Evolutionary conservation across 1,284 basidiomycete species (phyloP).

Genomic region (Papiliotrema flavescens): DNA sequence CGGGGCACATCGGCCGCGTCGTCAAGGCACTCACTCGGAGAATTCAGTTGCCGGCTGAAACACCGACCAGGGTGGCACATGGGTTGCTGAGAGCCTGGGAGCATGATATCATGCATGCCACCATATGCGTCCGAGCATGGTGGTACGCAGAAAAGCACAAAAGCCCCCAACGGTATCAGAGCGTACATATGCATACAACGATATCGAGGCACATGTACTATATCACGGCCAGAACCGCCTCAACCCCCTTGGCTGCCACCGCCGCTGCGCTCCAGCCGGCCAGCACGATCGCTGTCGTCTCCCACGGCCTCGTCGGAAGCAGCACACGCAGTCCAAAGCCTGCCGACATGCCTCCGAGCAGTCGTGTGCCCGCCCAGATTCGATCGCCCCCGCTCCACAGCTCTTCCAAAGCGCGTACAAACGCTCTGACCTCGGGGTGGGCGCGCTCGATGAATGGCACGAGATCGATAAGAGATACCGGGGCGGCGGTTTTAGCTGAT

Average conservation of each 20-base stretch:
- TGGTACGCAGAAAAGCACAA: too few species aligned
- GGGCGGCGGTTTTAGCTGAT: constrained; percentile 27
- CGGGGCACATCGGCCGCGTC: background rate
- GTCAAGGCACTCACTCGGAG: background rate
- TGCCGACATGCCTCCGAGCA: constrained; percentile 78
- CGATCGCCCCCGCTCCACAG: constrained; percentile 58
- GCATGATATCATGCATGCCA: background rate
- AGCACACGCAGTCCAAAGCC: constrained; percentile 61
- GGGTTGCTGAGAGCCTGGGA: background rate
- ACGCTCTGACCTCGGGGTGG: constrained; percentile 51
- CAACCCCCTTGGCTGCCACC: background rate
- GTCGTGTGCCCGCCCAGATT: constrained; percentile 78
- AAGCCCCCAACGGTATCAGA: too few species aligned
- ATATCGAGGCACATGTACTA: background rate
- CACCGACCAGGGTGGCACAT: constrained; percentile 2
- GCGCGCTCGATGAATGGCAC: background rate
- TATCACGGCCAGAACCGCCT: background rate
- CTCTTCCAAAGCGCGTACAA: constrained; percentile 39
- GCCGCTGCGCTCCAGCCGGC: constrained; percentile 68
- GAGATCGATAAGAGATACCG: background rate
- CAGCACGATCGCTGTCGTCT: constrained; percentile 73
- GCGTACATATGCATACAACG: background rate
- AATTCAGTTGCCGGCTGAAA: background rate
- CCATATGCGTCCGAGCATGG: background rate
- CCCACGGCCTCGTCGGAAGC: constrained; percentile 55